Base-by-base conservation (phyloP, 805 yeast species). In the Candida cerambycidarum region DNA sequence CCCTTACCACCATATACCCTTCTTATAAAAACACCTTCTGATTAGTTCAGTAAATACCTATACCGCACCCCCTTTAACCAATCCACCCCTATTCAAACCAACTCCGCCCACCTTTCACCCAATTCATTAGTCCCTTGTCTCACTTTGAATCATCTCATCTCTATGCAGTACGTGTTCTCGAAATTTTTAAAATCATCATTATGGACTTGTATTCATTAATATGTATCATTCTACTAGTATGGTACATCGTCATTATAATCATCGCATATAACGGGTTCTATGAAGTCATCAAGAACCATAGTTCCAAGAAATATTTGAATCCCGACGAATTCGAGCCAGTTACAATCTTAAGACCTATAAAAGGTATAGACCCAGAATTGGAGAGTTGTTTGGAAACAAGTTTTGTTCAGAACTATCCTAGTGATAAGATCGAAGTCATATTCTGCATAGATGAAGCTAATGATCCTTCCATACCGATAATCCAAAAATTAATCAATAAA, bases 311-410 rank as follows among this genome's bases (percentile, higher is more conserved):
- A 19, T 31, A 28, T 15, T 35, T 44, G 25, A 25, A 21, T 2
- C 18, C 44, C 1, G 5, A 13, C 1, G 9, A 28, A 3, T 19
- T 17, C 18, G 73, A 67, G 45, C 67, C 71, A 6, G 96, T 89
- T 14, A 78, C 93, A 1, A 85, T 89, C 18, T 57, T 89, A 27
- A 65, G 96, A 23, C 97, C 97, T 0, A 69, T 89, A 45, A 87
- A 87, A 56, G 96, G 96, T 13, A 65, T 87, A 13, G 97, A 89
- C 59, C 78, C 89, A 1, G 90, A 83, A 50, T 71, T 88, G 62
- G 76, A 71, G 29, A 60, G 74, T 9, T 88, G 96, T 56, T 63
- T 89, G 29, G 79, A 78, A 43, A 76, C 85, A 21, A 78, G 89
- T 4, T 78, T 88, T 44, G 61, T 67, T 32, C 96, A 89, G 58